Evolutionary conservation across 2,329 filamentous ascomycete species (phyloP).

Genomic region (Trichoderma guizhouense): DNA sequence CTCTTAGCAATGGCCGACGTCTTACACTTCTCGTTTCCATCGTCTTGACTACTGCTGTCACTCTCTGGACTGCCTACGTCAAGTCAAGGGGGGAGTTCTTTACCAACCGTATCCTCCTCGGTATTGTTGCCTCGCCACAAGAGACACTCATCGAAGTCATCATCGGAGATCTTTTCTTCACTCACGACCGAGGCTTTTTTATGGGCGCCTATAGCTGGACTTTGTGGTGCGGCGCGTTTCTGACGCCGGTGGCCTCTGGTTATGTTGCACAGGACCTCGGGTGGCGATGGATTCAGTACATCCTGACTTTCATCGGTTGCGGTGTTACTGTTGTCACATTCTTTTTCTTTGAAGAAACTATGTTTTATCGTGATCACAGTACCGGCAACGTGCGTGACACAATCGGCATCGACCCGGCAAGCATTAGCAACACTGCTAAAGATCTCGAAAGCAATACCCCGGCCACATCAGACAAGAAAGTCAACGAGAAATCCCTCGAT

Average conservation of each 20-base stretch:
- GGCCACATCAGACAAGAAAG: background rate
- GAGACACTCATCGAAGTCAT: constrained; percentile 16
- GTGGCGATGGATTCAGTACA: background rate
- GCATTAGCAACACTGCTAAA: background rate
- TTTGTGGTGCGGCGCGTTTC: background rate
- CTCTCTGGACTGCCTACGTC: constrained; percentile 34
- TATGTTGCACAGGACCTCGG: background rate
- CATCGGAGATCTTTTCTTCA: background rate
- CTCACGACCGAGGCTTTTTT: background rate
- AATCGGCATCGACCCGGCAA: background rate
- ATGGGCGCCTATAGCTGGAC: background rate
- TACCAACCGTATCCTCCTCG: constrained; percentile 28
- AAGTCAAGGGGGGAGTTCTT: constrained; percentile 23
- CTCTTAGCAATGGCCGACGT: constrained; percentile 50
- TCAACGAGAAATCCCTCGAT: background rate
- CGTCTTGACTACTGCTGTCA: constrained; percentile 30
- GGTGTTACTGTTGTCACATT: background rate
- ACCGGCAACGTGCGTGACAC: background rate
- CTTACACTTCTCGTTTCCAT: constrained; percentile 41
- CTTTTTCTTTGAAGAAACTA: background rate
- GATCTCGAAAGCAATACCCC: background rate
- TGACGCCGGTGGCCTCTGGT: background rate
- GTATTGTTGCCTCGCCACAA: background rate
- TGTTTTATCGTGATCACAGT: background rate
- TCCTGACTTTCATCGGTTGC: background rate